These are phyloP conservation scores for Boletus huronensis DNA, from an alignment of 768 basidiomycete species.

Conservation along the genomic window DNA sequence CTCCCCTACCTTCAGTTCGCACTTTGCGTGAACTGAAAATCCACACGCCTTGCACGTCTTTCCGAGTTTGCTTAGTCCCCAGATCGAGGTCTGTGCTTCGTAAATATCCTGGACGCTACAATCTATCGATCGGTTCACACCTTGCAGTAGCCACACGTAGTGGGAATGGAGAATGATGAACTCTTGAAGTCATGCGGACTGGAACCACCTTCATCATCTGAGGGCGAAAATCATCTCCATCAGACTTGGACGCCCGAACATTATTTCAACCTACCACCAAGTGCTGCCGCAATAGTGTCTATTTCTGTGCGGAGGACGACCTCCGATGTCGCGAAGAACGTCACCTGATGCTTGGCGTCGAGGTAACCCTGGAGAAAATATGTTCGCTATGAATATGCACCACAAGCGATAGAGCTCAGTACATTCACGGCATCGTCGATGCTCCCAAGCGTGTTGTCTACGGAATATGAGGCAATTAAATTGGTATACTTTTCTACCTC, in stretches of 20 bases:
- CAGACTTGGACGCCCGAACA: not conserved
- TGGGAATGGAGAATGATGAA: conserved; percentile 82
- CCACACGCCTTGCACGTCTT: conserved; percentile 80
- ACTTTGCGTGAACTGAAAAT: conserved; percentile 77
- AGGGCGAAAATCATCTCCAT: conserved; percentile 9
- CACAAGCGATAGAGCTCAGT: not conserved
- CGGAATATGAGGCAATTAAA: conserved; percentile 45
- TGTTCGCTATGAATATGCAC: conserved; percentile 1
- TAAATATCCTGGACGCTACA: conserved; percentile 2
- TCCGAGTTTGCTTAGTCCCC: conserved; percentile 85
- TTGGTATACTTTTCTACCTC: conserved; percentile 52
- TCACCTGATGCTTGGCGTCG: conserved; percentile 59
- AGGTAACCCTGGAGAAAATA: conserved; percentile 49
- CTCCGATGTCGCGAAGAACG: conserved; percentile 52
- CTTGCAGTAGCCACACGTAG: conserved; percentile 79
- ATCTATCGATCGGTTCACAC: conserved; percentile 33
- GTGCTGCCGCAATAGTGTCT: conserved; percentile 51
- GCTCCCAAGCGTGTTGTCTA: conserved; percentile 49
- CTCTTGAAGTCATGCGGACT: conserved; percentile 79
- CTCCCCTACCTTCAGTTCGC: conserved; percentile 75
- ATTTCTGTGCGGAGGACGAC: conserved; percentile 62
- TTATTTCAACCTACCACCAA: conserved; percentile 51
- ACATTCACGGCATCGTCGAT: conserved; percentile 39
- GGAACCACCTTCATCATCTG: conserved; percentile 72
- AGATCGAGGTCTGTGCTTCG: conserved; percentile 63